Base-by-base conservation (phyloP, 140 eudicot genomes). In the Oenanthe javanica region DNA sequence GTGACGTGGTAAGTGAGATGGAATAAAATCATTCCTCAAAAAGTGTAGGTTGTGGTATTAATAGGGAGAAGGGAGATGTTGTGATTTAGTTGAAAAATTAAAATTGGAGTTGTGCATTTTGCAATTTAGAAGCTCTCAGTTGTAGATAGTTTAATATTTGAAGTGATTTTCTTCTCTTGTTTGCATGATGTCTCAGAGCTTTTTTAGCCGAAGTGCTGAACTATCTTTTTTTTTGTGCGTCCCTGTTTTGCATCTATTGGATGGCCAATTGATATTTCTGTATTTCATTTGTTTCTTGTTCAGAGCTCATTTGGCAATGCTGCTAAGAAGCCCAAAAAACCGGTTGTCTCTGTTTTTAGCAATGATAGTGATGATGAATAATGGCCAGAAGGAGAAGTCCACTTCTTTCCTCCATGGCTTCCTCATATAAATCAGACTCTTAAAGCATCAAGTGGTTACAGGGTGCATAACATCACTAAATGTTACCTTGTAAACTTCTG, bases 281-380 rank as follows among this genome's bases (percentile, higher is more conserved):
- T 69, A 50, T 71, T 42, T n/a, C 77, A 47, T 75, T 3, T 55
- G 27, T 46, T 27, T 18, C 25, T 83, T 31, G 12, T 57, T 72
- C 87, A 91, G 96, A 85, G 79, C 80, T 80, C 89, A 16, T 66
- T 82, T 27, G 84, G 82, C 77, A 86, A 75, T 77, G 80, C 88
- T 50, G 87, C 87, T 69, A 92, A 92, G 93, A 92, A 92, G 93
- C 97, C 93, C 21, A 94, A 91, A 81, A 83, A 63, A 54, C 79
- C 93, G 6, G 81, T 90, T 81, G 97, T 92, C 23, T 87, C 94
- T 2, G 96, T 89, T 81, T 94, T 92, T 72, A 81, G 86, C 79
- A 85, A 92, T 76, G 93, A 92, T 76, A 92, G 97, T 48, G 98
- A 92, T 49, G 98, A 92, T 59, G 97, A 94, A 67, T 90, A 86